These are phyloP conservation scores for Colletotrichum shisoi DNA, from an alignment of 2,329 filamentous ascomycete genomes.

Conservation along the genomic window DNA sequence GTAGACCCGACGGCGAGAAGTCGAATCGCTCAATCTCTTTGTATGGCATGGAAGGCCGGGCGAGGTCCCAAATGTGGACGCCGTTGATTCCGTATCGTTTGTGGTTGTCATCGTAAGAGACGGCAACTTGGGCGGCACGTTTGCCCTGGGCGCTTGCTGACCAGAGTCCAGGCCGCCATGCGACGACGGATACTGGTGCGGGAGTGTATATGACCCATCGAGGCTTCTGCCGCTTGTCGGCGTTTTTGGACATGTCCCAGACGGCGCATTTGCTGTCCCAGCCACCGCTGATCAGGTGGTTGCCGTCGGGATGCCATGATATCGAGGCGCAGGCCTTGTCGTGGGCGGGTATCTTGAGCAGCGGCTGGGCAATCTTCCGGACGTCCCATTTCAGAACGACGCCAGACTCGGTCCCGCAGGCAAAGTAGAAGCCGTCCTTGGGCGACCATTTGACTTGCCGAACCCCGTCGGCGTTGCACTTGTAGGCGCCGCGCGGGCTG, in stretches of 20 bases:
- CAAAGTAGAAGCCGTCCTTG: conserved; percentile 67
- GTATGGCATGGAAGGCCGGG: conserved; percentile 70
- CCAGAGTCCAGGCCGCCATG: conserved; percentile 72
- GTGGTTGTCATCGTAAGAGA: conserved; percentile 67
- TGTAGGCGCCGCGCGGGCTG: conserved; percentile 54
- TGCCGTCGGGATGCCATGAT: conserved; percentile 73
- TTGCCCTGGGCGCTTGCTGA: conserved; percentile 68
- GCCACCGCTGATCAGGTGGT: conserved; percentile 70
- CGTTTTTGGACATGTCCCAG: conserved; percentile 69
- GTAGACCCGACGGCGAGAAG: conserved; percentile 62
- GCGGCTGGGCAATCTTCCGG: conserved; percentile 60
- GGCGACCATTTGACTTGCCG: conserved; percentile 72
- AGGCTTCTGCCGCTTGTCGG: conserved; percentile 70
- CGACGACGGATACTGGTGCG: conserved; percentile 65
- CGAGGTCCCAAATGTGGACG: conserved; percentile 75
- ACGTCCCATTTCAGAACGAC: conserved; percentile 71
- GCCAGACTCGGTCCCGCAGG: conserved; percentile 70
- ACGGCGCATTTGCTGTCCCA: conserved; percentile 69
- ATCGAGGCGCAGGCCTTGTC: conserved; percentile 67
- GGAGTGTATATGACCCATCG: conserved; percentile 69
- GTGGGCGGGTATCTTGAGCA: conserved; percentile 68
- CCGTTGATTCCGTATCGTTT: conserved; percentile 64
- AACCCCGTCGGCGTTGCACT: conserved; percentile 64
- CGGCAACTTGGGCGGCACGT: conserved; percentile 68
- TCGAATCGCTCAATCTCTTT: conserved; percentile 71